phyloP scores from a whole-genome alignment of 495 filamentous ascomycete genomes.

The Xylaria intraflava region DNA sequence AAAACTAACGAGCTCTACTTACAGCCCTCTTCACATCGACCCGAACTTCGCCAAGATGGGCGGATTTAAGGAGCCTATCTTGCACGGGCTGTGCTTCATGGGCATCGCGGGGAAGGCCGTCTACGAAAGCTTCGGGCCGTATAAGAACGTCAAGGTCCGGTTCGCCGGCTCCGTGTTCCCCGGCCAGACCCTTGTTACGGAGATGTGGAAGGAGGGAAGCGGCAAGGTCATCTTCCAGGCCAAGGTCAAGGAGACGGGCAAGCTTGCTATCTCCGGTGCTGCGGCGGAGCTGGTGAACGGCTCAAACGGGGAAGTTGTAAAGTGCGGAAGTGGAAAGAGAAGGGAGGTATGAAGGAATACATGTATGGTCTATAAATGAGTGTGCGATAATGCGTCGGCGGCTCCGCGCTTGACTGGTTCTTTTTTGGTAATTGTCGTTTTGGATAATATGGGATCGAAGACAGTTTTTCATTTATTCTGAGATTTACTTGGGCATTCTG shows the following conservation, averaged over 20 bases:
- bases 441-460: too few relatives aligned
- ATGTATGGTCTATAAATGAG: too few relatives aligned
- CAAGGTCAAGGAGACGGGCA: constrained; percentile 93
- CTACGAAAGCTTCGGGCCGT: constrained; percentile 72
- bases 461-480: too few relatives aligned
- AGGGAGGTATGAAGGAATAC: not conserved
- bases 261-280: constrained; percentile 80
- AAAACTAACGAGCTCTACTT: not conserved
- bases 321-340: not conserved
- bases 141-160: constrained; percentile 91
- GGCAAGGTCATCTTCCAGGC: constrained; percentile 84
- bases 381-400: too few relatives aligned
- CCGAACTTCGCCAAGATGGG: constrained; percentile 91
- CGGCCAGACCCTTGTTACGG: constrained; percentile 88
- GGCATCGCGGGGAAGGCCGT: constrained; percentile 88
- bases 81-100: constrained; percentile 95
- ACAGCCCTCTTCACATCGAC: constrained; percentile 89
- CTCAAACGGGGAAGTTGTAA: constrained; percentile 17
- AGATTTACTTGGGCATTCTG: too few relatives aligned
- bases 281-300: constrained; percentile 68
- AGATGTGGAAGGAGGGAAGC: constrained; percentile 95
- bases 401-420: too few relatives aligned
- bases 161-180: constrained; percentile 91
- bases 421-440: too few relatives aligned
- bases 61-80: constrained; percentile 89